Evolutionary conservation across 208 protist genomes (phyloP), one percentile per base, ranked within the genome.

Genomic region (Leishmania tropica): DNA sequence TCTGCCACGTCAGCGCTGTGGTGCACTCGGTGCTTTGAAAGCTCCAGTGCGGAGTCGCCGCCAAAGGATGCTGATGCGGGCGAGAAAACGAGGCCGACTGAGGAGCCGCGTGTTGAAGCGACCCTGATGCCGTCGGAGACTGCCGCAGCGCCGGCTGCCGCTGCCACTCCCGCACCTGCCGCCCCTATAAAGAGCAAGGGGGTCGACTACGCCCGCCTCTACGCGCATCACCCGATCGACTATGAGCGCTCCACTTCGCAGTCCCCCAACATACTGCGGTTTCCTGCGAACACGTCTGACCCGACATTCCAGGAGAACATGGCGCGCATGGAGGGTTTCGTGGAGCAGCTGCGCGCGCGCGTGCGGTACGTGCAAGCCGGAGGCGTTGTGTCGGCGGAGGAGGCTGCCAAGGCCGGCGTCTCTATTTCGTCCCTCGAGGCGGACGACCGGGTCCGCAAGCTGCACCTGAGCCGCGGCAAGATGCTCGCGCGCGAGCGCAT

Each of bases 401-500:
- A 78, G 48, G 84, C 81, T 24, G 71, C 76, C 15, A 24, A 42
- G 60, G 73, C 78, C 0, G 81, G 79, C 35, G 67, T 81, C 15
- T 82, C 81, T 35, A 76, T 83, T 3, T 67, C 70, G 31, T 86
- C 88, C 60, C 77, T 76, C 40, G 77, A 81, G 45, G 78, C 83
- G 11, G 82, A 85, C 42, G 72, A n/a, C 6, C 76, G 65, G 8
- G 72, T 48, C 21, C 81, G 87, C 54, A 80, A 67, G 24, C 74
- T 85, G 67, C 90, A 94, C 74, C 31, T 87, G 37, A 85, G 85
- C 77, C 88, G 90, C 56, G 94, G 94, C 35, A 99, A 99, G 84
- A 65, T 99, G 58, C 89, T 99, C 1, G 86, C 89, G 13, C 85
- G 97, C 67, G 90, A 99, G n/a, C 90, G 98, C 79, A 96, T 99